These are phyloP conservation scores for Diutina sp. DNA, from an alignment of 1,139 yeast genomes.

Conservation along the genomic window DNA sequence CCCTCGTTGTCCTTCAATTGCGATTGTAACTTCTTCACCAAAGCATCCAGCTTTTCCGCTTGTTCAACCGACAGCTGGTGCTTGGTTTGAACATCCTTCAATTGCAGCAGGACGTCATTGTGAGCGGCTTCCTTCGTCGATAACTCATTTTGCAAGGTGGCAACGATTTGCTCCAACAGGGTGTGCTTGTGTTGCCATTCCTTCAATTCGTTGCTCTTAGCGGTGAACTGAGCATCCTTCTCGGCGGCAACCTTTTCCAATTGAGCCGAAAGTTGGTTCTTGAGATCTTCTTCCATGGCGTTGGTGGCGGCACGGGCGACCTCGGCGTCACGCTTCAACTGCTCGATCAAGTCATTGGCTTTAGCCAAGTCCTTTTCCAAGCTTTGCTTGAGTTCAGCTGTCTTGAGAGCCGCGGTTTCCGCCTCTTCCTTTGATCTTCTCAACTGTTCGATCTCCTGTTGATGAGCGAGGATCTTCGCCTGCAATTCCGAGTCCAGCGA, in stretches of 20 bases:
- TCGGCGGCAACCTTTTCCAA: constrained; percentile 1
- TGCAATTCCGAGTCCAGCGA: neutral
- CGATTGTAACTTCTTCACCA: neutral
- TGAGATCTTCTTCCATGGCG: neutral
- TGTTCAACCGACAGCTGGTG: neutral
- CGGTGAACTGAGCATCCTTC: neutral
- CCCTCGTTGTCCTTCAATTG: neutral
- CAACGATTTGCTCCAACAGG: neutral
- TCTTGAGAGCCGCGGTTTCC: neutral
- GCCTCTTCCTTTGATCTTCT: neutral
- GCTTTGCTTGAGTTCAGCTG: neutral
- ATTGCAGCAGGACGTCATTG: constrained; percentile 2
- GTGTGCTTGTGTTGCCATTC: constrained; percentile 1
- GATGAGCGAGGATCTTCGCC: neutral
- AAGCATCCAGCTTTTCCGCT: neutral
- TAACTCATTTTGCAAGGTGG: neutral
- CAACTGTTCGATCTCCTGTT: neutral
- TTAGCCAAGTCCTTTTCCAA: neutral
- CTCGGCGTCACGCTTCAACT: neutral
- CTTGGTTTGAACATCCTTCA: constrained; percentile 3
- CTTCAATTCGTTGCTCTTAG: neutral
- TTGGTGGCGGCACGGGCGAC: neutral
- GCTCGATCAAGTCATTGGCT: neutral
- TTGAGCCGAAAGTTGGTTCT: neutral
- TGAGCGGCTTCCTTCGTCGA: neutral